phyloP scores from a whole-genome alignment of 306 rosid species.

The Cicer judaicum region DNA sequence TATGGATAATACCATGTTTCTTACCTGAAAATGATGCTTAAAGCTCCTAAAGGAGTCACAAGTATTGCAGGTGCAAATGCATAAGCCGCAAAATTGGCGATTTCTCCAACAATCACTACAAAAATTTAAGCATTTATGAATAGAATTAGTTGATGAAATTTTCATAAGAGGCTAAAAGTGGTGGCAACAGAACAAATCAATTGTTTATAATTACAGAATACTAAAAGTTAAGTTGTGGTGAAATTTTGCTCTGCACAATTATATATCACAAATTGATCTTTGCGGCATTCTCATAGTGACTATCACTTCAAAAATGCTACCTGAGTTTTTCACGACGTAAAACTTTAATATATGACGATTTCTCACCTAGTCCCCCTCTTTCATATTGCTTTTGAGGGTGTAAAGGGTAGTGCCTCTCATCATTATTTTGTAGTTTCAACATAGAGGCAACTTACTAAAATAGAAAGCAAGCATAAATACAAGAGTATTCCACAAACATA shows the following conservation, averaged over 20 bases:
- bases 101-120: slow-evolving; percentile 90
- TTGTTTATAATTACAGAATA: background rate
- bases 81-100: slow-evolving; percentile 95
- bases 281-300: background rate
- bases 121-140: slow-evolving; percentile 22
- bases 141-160: slow-evolving; percentile 20
- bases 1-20: slow-evolving; percentile 19
- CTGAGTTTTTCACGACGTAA: background rate
- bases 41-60: slow-evolving; percentile 94
- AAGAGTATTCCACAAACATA: too few relatives aligned
- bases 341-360: background rate
- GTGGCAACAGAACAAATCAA: background rate
- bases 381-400: too few relatives aligned
- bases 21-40: slow-evolving; percentile 94
- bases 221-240: background rate
- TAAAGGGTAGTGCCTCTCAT: background rate
- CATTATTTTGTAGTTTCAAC: background rate
- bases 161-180: background rate
- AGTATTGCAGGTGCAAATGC: slow-evolving; percentile 96
- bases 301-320: slow-evolving; percentile 10
- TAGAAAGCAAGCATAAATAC: background rate
- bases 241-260: background rate
- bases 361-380: too few relatives aligned
- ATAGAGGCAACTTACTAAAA: background rate
- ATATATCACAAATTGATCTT: background rate